Base-by-base conservation (phyloP, 345 rosid species). In the Murraya koenigii region DNA sequence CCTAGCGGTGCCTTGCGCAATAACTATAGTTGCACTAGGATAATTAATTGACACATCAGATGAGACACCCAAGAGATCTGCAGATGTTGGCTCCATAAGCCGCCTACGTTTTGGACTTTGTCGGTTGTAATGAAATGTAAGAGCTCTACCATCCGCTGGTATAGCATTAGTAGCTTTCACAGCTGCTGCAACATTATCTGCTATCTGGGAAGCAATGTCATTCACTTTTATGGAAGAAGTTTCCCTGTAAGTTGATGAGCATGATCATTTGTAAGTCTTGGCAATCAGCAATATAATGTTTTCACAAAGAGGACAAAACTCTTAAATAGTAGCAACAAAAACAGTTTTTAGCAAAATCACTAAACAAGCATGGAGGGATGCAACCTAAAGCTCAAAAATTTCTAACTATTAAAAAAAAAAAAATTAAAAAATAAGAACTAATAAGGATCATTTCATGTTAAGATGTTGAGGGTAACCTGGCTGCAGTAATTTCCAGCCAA, bases 401-500 rank as follows among this genome's bases (percentile, higher is more conserved):
- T 25, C 49, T 71, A 77, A 15, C 47, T 65, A 38, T n/a, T n/a
- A n/a, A n/a, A n/a, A n/a, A 11, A 59, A 63, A 81, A 74, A 26
- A 22, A 32, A 59, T 5, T 65, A 25, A 35, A 74, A 58, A 44
- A 63, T 36, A 55, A 41, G 39, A 65, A 67, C 62, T 56, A 20
- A 52, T 22, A 55, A 74, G 60, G 62, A 64, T n/a, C 22, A 49
- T 44, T 68, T 75, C 23, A 60, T 74, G n/a, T 11, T 36, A 28
- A 33, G 65, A 67, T 41, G 32, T 74, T 54, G 69, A 59, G 26
- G 69, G 69, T 55, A 67, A 96, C 99, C 99, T 96, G 87, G 97
- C 98, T 59, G 98, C 99, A 41, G 98, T 94, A 80, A 96, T 96
- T 88, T 96, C 99, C 88, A 96, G 89, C 99, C 99, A 96, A 84